A percentile compares a stretch with the other conserved stretches of the same genome.
Conservation (phyloP, 164 flowering plant species). For the Nymphaea colorata region DNA sequence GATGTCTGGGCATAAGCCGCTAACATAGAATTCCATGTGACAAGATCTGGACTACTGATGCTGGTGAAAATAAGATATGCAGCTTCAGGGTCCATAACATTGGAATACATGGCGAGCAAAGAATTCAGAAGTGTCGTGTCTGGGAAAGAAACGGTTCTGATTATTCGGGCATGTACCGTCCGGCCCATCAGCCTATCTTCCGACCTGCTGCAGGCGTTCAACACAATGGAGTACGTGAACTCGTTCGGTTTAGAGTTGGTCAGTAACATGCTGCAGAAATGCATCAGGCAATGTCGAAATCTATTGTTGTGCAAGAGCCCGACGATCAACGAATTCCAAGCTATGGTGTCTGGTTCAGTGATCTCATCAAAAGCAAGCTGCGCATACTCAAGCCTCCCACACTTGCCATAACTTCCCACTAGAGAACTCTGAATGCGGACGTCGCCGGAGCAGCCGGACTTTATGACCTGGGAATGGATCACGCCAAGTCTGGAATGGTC, state of each 20-base stretch:
- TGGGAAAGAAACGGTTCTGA: slow-evolving; percentile 19
- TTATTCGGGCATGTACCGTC: slow-evolving; percentile 45
- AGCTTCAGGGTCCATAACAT: slow-evolving; percentile 29
- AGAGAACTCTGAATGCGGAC: slow-evolving; percentile 54
- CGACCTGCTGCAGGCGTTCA: slow-evolving; percentile 47
- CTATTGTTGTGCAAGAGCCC: slow-evolving; percentile 41
- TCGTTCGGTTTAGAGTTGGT: slow-evolving; percentile 33
- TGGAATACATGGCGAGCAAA: slow-evolving; percentile 70
- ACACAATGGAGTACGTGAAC: slow-evolving; percentile 58
- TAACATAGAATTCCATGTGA: slow-evolving; percentile 81
- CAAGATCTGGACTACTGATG: slow-evolving; percentile 45
- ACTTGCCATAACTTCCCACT: slow-evolving; percentile 57
- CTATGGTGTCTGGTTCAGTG: slow-evolving; percentile 36
- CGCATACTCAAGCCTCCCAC: slow-evolving; percentile 46
- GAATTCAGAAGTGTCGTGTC: slow-evolving; percentile 70
- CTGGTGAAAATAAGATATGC: slow-evolving; percentile 42
- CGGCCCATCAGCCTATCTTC: slow-evolving; percentile 29
- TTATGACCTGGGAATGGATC: slow-evolving; percentile 42
- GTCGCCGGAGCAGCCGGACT: slow-evolving; percentile 38
- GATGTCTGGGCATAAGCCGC: slow-evolving; percentile 45
- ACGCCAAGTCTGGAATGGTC: slow-evolving; percentile 26
- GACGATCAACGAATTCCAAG: slow-evolving; percentile 64
- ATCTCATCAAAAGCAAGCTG: slow-evolving; percentile 26
- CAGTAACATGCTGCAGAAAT: slow-evolving; percentile 36
- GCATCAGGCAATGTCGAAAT: slow-evolving; percentile 28